Conservation (phyloP, 2,329 filamentous ascomycete species). For the Trichoderma sp. region DNA sequence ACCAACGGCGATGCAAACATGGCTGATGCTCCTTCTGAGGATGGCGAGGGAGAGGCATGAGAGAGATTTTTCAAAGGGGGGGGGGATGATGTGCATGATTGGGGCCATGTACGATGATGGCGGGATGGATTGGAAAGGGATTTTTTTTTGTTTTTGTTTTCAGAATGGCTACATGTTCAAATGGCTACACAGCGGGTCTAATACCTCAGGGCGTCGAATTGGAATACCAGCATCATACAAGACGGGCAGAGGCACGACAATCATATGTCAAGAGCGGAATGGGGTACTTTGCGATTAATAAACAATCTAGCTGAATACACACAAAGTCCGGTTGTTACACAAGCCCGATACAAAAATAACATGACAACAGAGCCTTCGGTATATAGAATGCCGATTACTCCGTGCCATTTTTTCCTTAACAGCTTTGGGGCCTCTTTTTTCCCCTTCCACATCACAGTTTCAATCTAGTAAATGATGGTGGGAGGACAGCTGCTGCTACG, state of each 20-base stretch:
- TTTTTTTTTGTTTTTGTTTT: not conserved
- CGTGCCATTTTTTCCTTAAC: not conserved
- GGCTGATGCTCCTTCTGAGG: slow-evolving; percentile 19
- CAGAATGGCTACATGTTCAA: not conserved
- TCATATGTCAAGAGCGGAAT: slow-evolving; percentile 21
- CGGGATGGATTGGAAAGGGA: not conserved
- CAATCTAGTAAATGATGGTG: slow-evolving; percentile 1
- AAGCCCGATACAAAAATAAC: not conserved
- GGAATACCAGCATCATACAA: not conserved
- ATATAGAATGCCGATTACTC: not conserved
- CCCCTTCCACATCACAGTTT: not conserved
- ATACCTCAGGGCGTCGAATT: not conserved
- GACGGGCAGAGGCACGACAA: not conserved
- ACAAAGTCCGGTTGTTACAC: slow-evolving; percentile 14
- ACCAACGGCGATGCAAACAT: slow-evolving; percentile 22
- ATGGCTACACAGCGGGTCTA: not conserved
- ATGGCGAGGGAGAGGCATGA: not conserved
- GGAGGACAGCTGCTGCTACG: not conserved
- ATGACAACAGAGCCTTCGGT: not conserved
- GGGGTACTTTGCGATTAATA: slow-evolving; percentile 21
- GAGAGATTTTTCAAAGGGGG: not conserved
- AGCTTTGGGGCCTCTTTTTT: not conserved
- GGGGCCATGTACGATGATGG: not conserved
- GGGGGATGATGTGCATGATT: not conserved
- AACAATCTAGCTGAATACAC: slow-evolving; percentile 22